phyloP scores from a whole-genome alignment of 1,284 basidiomycete species.

The Pseudozyma sp. region DNA sequence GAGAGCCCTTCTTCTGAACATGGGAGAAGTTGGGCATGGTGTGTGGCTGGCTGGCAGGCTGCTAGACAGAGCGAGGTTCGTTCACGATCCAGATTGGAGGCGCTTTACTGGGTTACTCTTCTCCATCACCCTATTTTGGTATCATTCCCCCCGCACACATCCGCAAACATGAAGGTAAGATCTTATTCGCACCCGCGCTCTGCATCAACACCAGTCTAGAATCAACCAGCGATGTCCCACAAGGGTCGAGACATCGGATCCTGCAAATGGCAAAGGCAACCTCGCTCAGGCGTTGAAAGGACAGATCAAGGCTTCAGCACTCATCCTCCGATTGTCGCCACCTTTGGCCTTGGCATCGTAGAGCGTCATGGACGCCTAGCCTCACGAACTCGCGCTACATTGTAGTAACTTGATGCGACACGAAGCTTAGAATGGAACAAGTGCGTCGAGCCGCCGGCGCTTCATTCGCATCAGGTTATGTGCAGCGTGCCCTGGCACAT shows the following conservation, averaged over 20 bases:
- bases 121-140: slow-evolving; percentile 37
- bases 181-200: not conserved
- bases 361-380: too few relatives aligned
- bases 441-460: not conserved
- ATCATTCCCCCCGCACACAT: slow-evolving; percentile 24
- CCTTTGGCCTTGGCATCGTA: too few relatives aligned
- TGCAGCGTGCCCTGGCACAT: too few relatives aligned
- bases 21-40: not conserved
- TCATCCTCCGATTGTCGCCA: too few relatives aligned
- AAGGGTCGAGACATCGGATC: not conserved
- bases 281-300: too few relatives aligned
- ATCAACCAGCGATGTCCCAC: not conserved
- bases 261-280: too few relatives aligned
- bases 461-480: too few relatives aligned
- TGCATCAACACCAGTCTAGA: slow-evolving; percentile 1
- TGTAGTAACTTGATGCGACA: too few relatives aligned
- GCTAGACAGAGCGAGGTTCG: not conserved
- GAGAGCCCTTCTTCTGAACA: too few relatives aligned
- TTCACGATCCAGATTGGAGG: not conserved
- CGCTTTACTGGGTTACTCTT: not conserved
- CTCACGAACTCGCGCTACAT: too few relatives aligned
- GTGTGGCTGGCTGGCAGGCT: not conserved
- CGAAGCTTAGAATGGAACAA: not conserved
- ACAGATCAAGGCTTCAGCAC: too few relatives aligned
- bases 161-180: slow-evolving; percentile 41